phyloP scores from a whole-genome alignment of 768 basidiomycete species.

The Tubosaeta sp. region DNA sequence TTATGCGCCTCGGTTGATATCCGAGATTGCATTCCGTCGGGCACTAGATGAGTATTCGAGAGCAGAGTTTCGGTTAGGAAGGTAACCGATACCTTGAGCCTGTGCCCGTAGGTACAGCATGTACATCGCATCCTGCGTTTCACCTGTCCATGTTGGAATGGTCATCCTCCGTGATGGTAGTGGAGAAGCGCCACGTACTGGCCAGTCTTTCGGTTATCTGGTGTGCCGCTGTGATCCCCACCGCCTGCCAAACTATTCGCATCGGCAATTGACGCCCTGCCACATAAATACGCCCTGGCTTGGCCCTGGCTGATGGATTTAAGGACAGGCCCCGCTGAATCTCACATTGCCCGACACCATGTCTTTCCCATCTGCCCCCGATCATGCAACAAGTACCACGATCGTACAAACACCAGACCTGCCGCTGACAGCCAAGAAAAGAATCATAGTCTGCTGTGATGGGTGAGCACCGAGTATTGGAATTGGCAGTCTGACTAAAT shows the following conservation, averaged over 20 bases:
- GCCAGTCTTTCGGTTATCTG: too few relatives aligned
- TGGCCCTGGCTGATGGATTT: background rate
- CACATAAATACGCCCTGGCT: constrained; percentile 23
- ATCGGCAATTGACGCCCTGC: background rate
- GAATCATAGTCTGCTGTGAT: constrained; percentile 72
- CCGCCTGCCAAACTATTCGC: too few relatives aligned
- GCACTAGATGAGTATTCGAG: constrained; percentile 70
- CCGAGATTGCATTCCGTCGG: constrained; percentile 57
- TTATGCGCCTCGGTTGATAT: constrained; percentile 28
- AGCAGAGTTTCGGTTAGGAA: constrained; percentile 79
- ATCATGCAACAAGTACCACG: background rate
- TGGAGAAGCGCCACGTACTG: too few relatives aligned
- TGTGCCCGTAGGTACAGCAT: background rate
- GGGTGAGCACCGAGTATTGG: constrained; percentile 45
- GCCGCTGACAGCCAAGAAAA: constrained; percentile 38
- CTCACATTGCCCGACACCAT: constrained; percentile 8
- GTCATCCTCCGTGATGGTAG: too few relatives aligned
- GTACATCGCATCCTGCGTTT: background rate
- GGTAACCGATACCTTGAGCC: constrained; percentile 35
- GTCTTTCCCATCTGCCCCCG: constrained; percentile 4
- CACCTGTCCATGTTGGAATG: too few relatives aligned
- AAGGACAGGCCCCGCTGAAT: background rate
- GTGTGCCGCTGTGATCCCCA: too few relatives aligned
- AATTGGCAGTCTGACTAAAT: constrained; percentile 1
- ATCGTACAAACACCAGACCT: background rate